Evolutionary conservation across 176 grass and related monocot species (phyloP), one percentile per base, ranked within the genome.

Genomic region (Tuctoria greenei): DNA sequence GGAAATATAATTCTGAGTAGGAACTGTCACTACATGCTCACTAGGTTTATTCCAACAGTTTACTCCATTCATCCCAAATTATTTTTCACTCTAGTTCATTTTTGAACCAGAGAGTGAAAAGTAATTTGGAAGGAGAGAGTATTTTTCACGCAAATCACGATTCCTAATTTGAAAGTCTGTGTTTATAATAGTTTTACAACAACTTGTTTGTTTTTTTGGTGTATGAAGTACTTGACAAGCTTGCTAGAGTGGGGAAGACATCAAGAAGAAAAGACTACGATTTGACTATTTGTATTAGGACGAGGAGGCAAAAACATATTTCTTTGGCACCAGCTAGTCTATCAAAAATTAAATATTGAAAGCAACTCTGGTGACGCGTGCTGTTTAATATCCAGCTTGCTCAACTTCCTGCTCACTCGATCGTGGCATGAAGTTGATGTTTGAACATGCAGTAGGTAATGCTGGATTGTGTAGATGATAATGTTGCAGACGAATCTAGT

Each of bases 401-500:
- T 76, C 28, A 26, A 37, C 71, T 70, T 51, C 57, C 56, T 76
- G 36, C 38, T 69, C 56, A 43, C 44, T 56, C n/a, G 39, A 77
- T 20, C 6, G 59, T 27, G 79, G 82, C 73, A 72, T 66, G 72
- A 86, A 69, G 63, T 60, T 17, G 85, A 87, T 77, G 79, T 59
- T 82, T 82, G 65, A 82, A 87, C 79, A 23, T 72, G 58, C 44
- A 76, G 73, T 82, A 72, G 73, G 85, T 87, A 59, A 76, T 71
- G 78, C 40, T 64, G 40, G 55, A 27, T 24, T 64, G 26, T 31
- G n/a, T 31, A 31, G 3, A 31, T 31, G 3, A 31, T 31, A 31
- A 31, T 31, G 1, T 31, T 1, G 31, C 3, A 31, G 31, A 31
- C 31, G 31, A 31, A 31, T 10, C 12, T 43, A 11, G 10, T 11